These are phyloP conservation scores for Ogataea philodendri DNA, from an alignment of 805 yeast genomes.

Conservation along the genomic window DNA sequence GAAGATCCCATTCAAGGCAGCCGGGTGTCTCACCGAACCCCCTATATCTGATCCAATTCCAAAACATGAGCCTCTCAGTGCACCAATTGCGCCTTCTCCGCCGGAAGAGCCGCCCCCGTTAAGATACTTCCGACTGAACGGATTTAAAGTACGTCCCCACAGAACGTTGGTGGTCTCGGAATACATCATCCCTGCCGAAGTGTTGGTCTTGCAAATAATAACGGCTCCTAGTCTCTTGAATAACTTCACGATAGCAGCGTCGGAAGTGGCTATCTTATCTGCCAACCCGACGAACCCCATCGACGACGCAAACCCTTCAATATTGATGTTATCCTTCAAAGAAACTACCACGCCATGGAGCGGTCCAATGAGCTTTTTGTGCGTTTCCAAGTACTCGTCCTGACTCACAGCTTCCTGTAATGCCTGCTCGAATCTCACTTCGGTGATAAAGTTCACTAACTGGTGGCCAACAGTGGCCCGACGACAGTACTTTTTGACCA, in stretches of 20 bases:
- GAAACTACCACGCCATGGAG: constrained; percentile 61
- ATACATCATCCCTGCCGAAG: constrained; percentile 63
- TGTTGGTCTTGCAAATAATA: constrained; percentile 51
- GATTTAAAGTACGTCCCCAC: constrained; percentile 50
- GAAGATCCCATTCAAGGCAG: constrained; percentile 54
- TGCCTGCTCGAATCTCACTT: constrained; percentile 56
- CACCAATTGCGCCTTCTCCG: constrained; percentile 62
- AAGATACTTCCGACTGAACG: constrained; percentile 45
- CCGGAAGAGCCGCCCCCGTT: constrained; percentile 66
- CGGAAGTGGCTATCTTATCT: constrained; percentile 32
- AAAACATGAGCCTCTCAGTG: constrained; percentile 52
- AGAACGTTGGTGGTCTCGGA: constrained; percentile 52
- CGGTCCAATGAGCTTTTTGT: constrained; percentile 56
- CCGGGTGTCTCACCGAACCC: constrained; percentile 51
- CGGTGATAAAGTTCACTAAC: constrained; percentile 40
- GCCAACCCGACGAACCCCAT: constrained; percentile 45
- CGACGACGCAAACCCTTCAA: constrained; percentile 48
- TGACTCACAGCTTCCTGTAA: constrained; percentile 51
- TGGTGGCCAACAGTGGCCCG: constrained; percentile 60
- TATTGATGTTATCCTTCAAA: constrained; percentile 43
- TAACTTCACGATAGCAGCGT: constrained; percentile 38
- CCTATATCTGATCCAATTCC: constrained; percentile 53
- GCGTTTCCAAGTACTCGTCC: constrained; percentile 47
- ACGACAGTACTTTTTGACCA: constrained; percentile 53
- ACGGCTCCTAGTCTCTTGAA: constrained; percentile 50